Evolutionary conservation across 78 protist species (phyloP), one percentile per base, ranked within the genome.

Genomic region (Capsaspora owczarzaki): DNA sequence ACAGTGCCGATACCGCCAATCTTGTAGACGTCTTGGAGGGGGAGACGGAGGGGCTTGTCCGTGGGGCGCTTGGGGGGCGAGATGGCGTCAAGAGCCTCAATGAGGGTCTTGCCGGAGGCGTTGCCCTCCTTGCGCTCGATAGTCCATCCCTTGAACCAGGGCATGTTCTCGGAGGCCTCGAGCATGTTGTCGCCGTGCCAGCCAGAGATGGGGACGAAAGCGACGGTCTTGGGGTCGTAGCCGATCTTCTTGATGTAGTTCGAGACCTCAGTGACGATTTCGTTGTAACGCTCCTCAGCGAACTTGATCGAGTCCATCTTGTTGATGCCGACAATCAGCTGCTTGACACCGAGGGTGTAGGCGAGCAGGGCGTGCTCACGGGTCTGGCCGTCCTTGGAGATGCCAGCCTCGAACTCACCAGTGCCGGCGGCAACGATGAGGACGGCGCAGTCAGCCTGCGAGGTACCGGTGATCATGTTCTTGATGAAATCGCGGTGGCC

Each of bases 381-480:
- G 66, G 98, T 96, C 87, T 96, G 98, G 29, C 99, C 99, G 35
- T 95, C 97, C 2, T 80, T 19, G 35, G 96, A 95, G 37, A 98
- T 96, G 31, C 99, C 99, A 29, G 99, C 80, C 84, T 97, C 98
- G 77, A 94, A 96, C 78, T 97, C 99, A n/a, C 98, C 98, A 75
- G 85, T 86, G 38, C 97, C 82, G 0, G 99, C 96, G 6, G 97
- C 90, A 76, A 98, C 86, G 37, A 96, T 93, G 77, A 96, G 94
- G 63, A 96, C 72, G 37, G 98, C 98, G 79, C 80, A 60, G 71
- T 96, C 98, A 61, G 98, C 98, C 90, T 95, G 98, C 31, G 99
- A 95, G 82, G 99, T 90, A 31, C 99, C 99, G 35, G 98, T 93
- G 84, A 97, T 97, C 99, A 96, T 97, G 98, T 97, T 97, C 97